Base-by-base conservation (phyloP, 78 protist genomes). In the Speleostelium caveatum region DNA sequence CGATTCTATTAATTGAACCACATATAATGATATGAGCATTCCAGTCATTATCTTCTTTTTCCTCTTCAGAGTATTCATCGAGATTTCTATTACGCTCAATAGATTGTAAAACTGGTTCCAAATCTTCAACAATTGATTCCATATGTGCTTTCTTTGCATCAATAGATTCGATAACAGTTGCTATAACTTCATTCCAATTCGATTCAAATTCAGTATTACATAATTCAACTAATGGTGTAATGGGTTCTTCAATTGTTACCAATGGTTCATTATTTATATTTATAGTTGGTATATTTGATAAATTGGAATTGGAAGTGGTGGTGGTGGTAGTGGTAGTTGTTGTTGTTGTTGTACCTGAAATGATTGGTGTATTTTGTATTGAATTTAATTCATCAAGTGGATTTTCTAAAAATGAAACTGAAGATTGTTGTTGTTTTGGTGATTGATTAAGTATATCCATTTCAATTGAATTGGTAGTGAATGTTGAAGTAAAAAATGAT, bases 61-160 rank as follows among this genome's bases (percentile, higher is more conserved):
- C 68, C 24, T 79, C 75, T 24, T 83, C 79, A 1, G 75, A 73
- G 17, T 69, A 69, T 49, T 68, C 78, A 33, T 83, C 91, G 1
- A 83, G 72, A 42, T 83, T 83, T 39, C 67, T 69, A 42, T 83
- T 73, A 36, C 75, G 67, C 30, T 83, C 91, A 63, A 83, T 83
- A 32, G 91, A 69, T 69, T 74, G 67, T 12, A 83, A 61, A 21
- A 83, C 75, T 26, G 91, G 91, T 26, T 83, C 79, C 30, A 83
- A 69, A 53, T 83, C 91, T 22, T 83, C 91, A 17, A 83, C 79
- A 59, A 83, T 83, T 19, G 45, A 30, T 19, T 53, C 80, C 68
- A 83, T 68, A 83, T 83, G 91, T 30, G 91, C 55, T 56, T 79
- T 79, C 79, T 83, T 83, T 19, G 80, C 19, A 45, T 83, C 91